Evolutionary conservation across 345 rosid species (phyloP).

Genomic region (Stellera chamaejasme): DNA sequence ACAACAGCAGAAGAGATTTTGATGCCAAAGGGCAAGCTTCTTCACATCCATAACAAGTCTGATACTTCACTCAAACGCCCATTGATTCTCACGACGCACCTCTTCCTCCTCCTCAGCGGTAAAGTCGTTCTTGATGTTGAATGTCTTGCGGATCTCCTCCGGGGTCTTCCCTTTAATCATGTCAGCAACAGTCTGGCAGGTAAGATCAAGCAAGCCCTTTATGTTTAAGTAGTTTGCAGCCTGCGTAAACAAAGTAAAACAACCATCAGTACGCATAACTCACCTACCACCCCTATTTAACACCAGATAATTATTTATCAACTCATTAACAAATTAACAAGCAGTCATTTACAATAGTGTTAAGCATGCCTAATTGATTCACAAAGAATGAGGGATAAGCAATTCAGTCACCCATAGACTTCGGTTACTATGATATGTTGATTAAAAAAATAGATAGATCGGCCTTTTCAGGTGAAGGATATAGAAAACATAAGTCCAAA

Average conservation of each 20-base stretch:
- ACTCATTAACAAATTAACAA: background rate
- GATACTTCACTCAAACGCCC: slow-evolving; percentile 53
- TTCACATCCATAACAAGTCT: background rate
- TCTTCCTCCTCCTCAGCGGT: slow-evolving; percentile 53
- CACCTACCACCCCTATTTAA: background rate
- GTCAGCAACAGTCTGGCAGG: slow-evolving; percentile 53
- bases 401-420: too few relatives aligned
- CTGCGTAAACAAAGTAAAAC: slow-evolving; percentile 17
- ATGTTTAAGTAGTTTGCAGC: slow-evolving; percentile 55
- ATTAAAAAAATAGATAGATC: too few relatives aligned
- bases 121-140: slow-evolving; percentile 53
- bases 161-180: slow-evolving; percentile 43
- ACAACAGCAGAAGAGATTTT: background rate
- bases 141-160: slow-evolving; percentile 46
- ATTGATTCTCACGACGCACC: slow-evolving; percentile 56
- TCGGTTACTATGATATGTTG: too few relatives aligned
- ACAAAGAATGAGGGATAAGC: too few relatives aligned
- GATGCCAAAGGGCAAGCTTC: background rate
- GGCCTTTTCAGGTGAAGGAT: too few relatives aligned
- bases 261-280: background rate
- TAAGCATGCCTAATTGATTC: background rate
- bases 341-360: too few relatives aligned
- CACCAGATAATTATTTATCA: background rate
- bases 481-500: too few relatives aligned
- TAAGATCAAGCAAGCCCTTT: slow-evolving; percentile 37